Conservation (phyloP, 768 basidiomycete genomes). For the Auricularia cornea region DNA sequence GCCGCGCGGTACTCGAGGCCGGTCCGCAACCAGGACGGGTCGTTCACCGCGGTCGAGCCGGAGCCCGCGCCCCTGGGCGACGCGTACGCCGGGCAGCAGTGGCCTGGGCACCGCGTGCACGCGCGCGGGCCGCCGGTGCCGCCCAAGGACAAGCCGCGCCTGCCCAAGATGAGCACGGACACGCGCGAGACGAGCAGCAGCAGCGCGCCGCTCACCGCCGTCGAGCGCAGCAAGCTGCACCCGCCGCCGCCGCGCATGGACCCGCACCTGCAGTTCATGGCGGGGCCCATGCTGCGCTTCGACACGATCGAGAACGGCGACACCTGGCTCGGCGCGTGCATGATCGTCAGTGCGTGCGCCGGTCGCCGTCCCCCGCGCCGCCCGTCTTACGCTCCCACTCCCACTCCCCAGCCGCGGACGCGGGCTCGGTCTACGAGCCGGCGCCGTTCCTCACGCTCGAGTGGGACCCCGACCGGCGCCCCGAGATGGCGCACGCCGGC, state of each 20-base stretch:
- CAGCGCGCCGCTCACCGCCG: slow-evolving; percentile 40
- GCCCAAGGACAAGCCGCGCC: not conserved
- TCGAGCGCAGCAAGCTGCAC: slow-evolving; percentile 51
- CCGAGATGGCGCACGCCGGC: slow-evolving; percentile 15
- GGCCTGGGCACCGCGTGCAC: not conserved
- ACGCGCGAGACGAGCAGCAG: not conserved
- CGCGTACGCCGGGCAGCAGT: not conserved
- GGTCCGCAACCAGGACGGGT: not conserved
- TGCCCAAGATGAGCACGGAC: not conserved
- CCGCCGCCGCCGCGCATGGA: slow-evolving; percentile 59
- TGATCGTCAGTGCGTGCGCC: slow-evolving; percentile 71
- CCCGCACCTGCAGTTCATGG: slow-evolving; percentile 83
- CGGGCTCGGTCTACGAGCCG: slow-evolving; percentile 70
- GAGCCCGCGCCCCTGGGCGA: not conserved
- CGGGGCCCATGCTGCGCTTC: slow-evolving; percentile 81
- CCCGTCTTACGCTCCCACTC: too few species aligned
- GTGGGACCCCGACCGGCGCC: slow-evolving; percentile 55
- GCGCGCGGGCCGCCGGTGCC: not conserved
- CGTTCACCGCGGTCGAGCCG: not conserved
- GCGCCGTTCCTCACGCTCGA: slow-evolving; percentile 59
- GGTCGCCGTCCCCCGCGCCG: too few species aligned
- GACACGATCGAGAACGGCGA: slow-evolving; percentile 75
- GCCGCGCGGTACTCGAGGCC: not conserved
- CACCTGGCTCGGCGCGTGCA: slow-evolving; percentile 80
- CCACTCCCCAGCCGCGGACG: slow-evolving; percentile 52